Evolutionary conservation across 2,329 filamentous ascomycete genomes (phyloP).

Genomic region (Verticillium nonalfalfae): DNA sequence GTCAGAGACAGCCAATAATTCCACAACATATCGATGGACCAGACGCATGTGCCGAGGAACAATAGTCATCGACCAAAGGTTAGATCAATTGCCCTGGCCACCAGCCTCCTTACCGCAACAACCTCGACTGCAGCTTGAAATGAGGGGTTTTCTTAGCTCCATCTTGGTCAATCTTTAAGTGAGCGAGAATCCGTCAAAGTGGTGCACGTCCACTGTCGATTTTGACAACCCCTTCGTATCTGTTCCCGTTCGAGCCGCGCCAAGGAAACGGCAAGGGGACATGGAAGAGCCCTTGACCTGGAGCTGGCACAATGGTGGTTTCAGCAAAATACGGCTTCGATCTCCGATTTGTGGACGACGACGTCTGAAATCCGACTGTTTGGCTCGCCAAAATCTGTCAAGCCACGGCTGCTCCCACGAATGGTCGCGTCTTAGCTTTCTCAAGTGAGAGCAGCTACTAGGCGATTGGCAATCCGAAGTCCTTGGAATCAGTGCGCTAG

Average conservation of each 20-base stretch:
- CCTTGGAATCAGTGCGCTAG: background rate
- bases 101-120: background rate
- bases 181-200: background rate
- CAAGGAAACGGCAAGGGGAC: background rate
- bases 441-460: background rate
- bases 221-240: background rate
- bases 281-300: background rate
- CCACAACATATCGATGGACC: background rate
- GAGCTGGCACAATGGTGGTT: conserved; percentile 12
- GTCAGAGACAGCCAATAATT: conserved; percentile 1
- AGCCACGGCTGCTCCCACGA: conserved; percentile 1
- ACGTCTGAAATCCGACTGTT: conserved; percentile 9
- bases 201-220: too few species aligned
- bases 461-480: background rate
- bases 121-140: conserved; percentile 1
- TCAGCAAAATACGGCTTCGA: conserved; percentile 7
- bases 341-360: conserved; percentile 2
- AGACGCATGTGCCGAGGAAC: conserved; percentile 2
- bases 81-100: background rate
- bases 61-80: background rate
- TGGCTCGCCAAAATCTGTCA: conserved; percentile 1
- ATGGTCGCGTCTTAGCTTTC: background rate
- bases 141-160: conserved; percentile 2
- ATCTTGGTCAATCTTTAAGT: background rate
- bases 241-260: background rate